Conservation (phyloP, 139 green algal genomes). For the Chlorella sp. region DNA sequence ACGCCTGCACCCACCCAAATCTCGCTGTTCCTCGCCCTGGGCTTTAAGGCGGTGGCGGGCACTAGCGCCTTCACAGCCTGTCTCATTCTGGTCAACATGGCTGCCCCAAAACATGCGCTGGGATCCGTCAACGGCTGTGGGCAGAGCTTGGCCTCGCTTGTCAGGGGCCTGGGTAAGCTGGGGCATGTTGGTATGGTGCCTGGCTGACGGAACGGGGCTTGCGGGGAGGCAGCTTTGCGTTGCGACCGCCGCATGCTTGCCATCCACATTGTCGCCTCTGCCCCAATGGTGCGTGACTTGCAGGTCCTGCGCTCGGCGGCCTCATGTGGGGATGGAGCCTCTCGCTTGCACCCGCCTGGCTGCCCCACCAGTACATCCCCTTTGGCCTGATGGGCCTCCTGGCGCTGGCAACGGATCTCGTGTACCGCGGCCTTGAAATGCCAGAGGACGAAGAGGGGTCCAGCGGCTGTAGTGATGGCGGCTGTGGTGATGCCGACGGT, state of each 20-base stretch:
- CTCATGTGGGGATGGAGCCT: conserved; percentile 59
- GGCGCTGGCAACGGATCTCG: conserved; percentile 16
- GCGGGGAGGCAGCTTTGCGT: no score
- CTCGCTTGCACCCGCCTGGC: conserved; percentile 25
- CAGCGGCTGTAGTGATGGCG: background rate
- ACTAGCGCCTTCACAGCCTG: conserved; percentile 61
- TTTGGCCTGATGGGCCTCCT: conserved; percentile 53
- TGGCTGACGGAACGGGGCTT: no score
- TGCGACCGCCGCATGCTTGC: background rate
- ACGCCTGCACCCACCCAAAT: conserved; percentile 15
- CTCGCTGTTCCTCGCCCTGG: conserved; percentile 32
- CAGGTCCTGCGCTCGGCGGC: conserved; percentile 70
- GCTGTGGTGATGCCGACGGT: no score
- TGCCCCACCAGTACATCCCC: conserved; percentile 65
- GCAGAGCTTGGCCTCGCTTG: background rate
- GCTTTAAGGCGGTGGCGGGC: conserved; percentile 12
- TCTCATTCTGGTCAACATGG: conserved; percentile 71
- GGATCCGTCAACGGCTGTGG: conserved; percentile 74
- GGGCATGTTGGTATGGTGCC: no score
- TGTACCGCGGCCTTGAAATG: conserved; percentile 33
- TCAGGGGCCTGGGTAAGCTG: background rate
- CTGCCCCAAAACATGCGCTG: conserved; percentile 34
- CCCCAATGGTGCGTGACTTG: background rate
- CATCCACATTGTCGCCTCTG: background rate
- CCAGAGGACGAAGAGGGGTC: background rate